These are phyloP conservation scores for Aspergillus sclerotiicarbonarius DNA, from an alignment of 495 filamentous ascomycete genomes.

Conservation along the genomic window DNA sequence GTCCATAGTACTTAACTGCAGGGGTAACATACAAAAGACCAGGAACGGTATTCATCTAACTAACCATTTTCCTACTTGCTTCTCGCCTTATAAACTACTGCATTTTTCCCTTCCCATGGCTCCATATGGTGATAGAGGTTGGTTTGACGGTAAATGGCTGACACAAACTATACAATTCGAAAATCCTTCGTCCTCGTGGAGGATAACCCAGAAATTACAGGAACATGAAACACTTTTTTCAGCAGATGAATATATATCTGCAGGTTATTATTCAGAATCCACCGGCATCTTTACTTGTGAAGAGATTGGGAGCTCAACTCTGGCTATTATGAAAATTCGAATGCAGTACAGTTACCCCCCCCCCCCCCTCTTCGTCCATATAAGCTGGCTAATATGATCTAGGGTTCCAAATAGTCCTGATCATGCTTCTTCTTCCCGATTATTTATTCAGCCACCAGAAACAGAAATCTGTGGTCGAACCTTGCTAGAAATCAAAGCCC, in stretches of 20 bases:
- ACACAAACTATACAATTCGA: conserved; percentile 6
- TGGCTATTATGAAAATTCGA: conserved; percentile 10
- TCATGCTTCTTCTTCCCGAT: neutral
- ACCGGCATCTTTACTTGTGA: neutral
- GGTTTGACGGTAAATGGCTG: conserved; percentile 9
- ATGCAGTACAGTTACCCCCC: conserved; percentile 9
- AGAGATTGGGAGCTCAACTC: neutral
- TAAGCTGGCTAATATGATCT: conserved; percentile 2
- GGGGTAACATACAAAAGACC: neutral
- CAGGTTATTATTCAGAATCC: conserved; percentile 6
- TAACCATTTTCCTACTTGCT: conserved; percentile 1
- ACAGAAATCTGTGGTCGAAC: conserved; percentile 3
- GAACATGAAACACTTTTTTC: conserved; percentile 1
- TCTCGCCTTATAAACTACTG: neutral
- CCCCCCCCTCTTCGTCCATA: neutral
- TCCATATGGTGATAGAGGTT: neutral
- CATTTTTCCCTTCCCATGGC: conserved; percentile 1
- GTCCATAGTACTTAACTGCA: conserved; percentile 3
- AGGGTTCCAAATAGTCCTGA: conserved; percentile 3
- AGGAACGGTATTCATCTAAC: neutral
- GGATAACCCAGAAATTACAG: conserved; percentile 8
- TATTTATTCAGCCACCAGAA: conserved; percentile 5
- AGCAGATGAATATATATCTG: conserved; percentile 3
- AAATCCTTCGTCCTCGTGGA: conserved; percentile 1
- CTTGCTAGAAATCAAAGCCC: neutral